Evolutionary conservation across 768 basidiomycete species (phyloP).

Genomic region (Boletus sensibilis): DNA sequence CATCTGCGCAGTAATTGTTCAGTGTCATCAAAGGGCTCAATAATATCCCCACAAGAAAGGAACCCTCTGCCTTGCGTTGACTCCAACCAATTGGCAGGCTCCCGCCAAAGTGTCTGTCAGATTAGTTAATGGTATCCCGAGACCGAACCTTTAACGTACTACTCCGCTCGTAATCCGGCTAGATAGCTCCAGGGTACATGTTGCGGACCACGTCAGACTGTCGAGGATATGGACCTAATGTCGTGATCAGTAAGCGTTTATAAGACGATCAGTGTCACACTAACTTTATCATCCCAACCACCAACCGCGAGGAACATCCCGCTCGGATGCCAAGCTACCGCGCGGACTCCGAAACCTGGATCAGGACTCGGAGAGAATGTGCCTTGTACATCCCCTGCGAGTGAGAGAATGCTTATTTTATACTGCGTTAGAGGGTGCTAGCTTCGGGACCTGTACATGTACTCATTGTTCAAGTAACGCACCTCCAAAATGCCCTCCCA

Average conservation of each 20-base stretch:
- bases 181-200: conserved; percentile 60
- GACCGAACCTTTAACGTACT: conserved; percentile 42
- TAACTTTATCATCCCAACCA: conserved; percentile 88
- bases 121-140: not conserved
- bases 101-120: conserved; percentile 76
- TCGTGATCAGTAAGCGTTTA: not conserved
- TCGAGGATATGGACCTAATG: conserved; percentile 73
- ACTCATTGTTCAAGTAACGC: conserved; percentile 10
- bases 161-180: conserved; percentile 53
- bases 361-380: conserved; percentile 72
- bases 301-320: conserved; percentile 79
- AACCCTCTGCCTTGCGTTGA: conserved; percentile 83
- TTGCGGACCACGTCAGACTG: conserved; percentile 69
- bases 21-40: not conserved
- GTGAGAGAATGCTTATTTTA: conserved; percentile 67
- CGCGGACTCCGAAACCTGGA: conserved; percentile 80
- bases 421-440: conserved; percentile 47
- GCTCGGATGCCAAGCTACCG: conserved; percentile 81
- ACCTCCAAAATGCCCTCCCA: conserved; percentile 90
- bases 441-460: not conserved
- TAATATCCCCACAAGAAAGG: conserved; percentile 63
- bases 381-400: conserved; percentile 62
- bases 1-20: conserved; percentile 45
- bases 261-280: conserved; percentile 6
- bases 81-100: conserved; percentile 83